These are phyloP conservation scores for Ilex paraguariensis DNA, from an alignment of 305 asterid genomes.

Conservation along the genomic window DNA sequence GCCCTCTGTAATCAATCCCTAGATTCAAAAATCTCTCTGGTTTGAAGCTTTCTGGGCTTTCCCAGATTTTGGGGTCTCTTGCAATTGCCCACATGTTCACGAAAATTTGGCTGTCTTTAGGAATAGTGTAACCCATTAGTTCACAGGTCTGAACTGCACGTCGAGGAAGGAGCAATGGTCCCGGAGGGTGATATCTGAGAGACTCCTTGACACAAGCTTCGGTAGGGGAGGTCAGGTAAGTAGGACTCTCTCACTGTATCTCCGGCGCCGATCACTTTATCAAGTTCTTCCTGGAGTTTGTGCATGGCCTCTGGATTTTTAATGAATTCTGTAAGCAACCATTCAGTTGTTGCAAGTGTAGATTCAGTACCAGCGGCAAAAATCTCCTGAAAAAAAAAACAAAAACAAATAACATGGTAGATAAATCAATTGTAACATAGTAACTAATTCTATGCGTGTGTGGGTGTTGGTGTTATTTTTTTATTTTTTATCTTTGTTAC, in stretches of 20 bases:
- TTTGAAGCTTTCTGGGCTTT: not conserved
- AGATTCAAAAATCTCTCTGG: not conserved
- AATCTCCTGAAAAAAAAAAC: not conserved
- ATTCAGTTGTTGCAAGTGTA: conserved; percentile 8
- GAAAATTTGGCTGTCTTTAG: not conserved
- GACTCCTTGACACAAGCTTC: not conserved
- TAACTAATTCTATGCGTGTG: too few relatives aligned
- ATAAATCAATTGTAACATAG: too few relatives aligned
- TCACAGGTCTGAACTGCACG: not conserved
- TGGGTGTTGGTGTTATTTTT: too few relatives aligned
- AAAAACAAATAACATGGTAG: too few relatives aligned
- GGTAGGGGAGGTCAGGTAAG: not conserved
- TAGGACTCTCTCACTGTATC: not conserved
- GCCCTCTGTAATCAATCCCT: not conserved
- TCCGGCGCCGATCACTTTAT: not conserved
- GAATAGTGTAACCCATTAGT: not conserved
- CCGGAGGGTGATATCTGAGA: not conserved
- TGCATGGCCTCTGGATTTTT: conserved; percentile 7
- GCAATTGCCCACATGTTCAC: not conserved
- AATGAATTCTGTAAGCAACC: conserved; percentile 9
- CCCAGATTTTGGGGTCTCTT: not conserved
- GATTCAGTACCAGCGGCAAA: conserved; percentile 12
- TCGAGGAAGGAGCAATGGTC: not conserved
- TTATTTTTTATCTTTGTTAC: too few relatives aligned
- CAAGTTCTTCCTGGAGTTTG: conserved; percentile 1